Conservation (phyloP, 2,329 filamentous ascomycete genomes). For the Mariannaea sp. region DNA sequence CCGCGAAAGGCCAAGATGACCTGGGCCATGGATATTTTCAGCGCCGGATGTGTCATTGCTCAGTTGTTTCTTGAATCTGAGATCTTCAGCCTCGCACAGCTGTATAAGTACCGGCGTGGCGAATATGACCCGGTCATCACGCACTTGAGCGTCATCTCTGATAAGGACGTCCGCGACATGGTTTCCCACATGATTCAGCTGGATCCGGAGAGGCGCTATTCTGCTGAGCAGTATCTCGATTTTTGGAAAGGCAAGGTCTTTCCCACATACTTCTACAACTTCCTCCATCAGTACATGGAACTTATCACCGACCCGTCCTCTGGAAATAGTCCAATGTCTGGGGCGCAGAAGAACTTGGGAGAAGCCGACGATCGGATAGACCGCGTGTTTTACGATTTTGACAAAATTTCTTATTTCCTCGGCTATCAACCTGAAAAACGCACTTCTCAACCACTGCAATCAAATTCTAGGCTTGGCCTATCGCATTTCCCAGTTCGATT, state of each 20-base stretch:
- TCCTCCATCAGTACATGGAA: conserved; percentile 97
- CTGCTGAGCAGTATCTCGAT: conserved; percentile 89
- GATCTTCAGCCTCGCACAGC: conserved; percentile 95
- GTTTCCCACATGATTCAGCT: conserved; percentile 96
- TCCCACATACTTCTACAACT: conserved; percentile 95
- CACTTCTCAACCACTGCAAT: conserved; percentile 34
- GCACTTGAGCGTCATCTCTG: conserved; percentile 83
- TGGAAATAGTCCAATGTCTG: conserved; percentile 72
- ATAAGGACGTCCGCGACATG: conserved; percentile 84
- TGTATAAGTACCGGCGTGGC: conserved; percentile 90
- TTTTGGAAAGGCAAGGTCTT: conserved; percentile 94
- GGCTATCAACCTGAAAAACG: conserved; percentile 67
- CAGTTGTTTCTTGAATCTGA: conserved; percentile 94
- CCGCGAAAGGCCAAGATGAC: conserved; percentile 64
- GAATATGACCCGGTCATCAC: conserved; percentile 88
- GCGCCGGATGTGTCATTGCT: conserved; percentile 93
- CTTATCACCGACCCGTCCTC: conserved; percentile 90
- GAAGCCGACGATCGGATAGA: conserved; percentile 95
- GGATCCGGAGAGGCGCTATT: conserved; percentile 88
- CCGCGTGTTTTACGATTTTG: conserved; percentile 90
- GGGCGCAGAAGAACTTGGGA: conserved; percentile 70
- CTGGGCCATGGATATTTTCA: conserved; percentile 99
- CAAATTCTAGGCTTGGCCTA: conserved; percentile 53
- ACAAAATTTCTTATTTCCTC: conserved; percentile 95
- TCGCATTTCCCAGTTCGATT: conserved; percentile 79